Base-by-base conservation (phyloP, 768 basidiomycete species). In the Kwoniella dejecticola region DNA sequence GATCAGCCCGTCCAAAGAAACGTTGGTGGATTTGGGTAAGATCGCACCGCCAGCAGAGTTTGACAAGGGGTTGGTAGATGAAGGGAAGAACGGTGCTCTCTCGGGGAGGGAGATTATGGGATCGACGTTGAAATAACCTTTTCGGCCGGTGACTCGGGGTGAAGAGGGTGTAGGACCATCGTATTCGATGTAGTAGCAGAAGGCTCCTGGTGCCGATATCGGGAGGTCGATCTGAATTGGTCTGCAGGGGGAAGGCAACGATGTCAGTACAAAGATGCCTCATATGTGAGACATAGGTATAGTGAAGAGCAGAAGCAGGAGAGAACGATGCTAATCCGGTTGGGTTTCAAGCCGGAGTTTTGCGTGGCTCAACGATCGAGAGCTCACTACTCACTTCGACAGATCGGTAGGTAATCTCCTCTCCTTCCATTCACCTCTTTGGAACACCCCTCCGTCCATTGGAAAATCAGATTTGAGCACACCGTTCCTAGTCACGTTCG, bases 401-500 rank as follows among this genome's bases (percentile, higher is more conserved):
- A 77, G 60, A 52, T 79, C 77, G 7, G 50, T 62, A 15, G 72
- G 72, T 30, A 79, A 64, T 52, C 70, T 87, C 74, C 90, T 83
- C 77, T 91, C 83, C 1, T 86, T 82, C 75, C 89, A 90, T 49
- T 80, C 83, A 63, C 87, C 85, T 27, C 96, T 84, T 42, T 85
- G 84, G 76, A 97, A 98, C 19, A 77, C 80, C 31, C 92, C 91
- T 3, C 94, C 95, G 68, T 98, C 90, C 5, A 99, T 83, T 1
- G 96, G 96, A 72, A 98, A 97, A 77, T 98, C 97, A 60, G 93
- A 95, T 81, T 88, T 91, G 79, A 99, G 89, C 1, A 92, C 84
- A 52, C 93, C 96, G 71, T 94, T 90, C 71, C 86, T 87, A 7
- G 90, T 85, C 10, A 91, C 91, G 1, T 91, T 88, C 2, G 93